Base-by-base conservation (phyloP, 768 basidiomycete genomes). In the Suillus paluster region DNA sequence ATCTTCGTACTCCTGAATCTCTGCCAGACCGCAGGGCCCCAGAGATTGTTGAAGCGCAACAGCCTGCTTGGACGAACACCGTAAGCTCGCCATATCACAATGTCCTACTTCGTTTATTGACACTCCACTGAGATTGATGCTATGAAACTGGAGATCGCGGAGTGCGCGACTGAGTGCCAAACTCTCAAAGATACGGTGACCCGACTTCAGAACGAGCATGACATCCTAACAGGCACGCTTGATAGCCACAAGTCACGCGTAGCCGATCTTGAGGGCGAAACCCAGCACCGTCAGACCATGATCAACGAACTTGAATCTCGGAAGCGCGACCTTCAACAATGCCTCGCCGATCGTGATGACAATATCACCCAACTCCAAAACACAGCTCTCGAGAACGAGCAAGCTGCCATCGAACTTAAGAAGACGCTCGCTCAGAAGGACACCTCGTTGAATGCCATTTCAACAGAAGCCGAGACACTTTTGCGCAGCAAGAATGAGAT, bases 381-480 rank as follows among this genome's bases (percentile, higher is more conserved):
- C 19, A 25, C 38, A 39, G 25, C 39, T 27, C 38, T 55, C 25
- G 10, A 55, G 17, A 10, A 57, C 15, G 42, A 25, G 34, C 30
- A 49, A 9, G 46, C 11, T 17, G 39, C 42, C 5, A 38, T 34
- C 23, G 42, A 42, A 23, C 42, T 64, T 12, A 64, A 71, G 34
- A 39, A 53, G 7, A 63, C 73, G 19, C 49, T 67, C 52, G 53
- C 65, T 12, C 60, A 58, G 17, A 61, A 62, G 33, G 64, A 71
- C 45, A 56, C 59, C n/a, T 60, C 59, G 39, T 49, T 77, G 52
- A 63, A 65, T 15, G 70, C 69, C 57, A 72, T 72, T 61, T 69
- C 68, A 64, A 48, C 61, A 36, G 72, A 67, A 61, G 63, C 76
- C 36, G 67, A 66, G 49, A 58, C 30, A 17, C 63, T 76, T 63